Base-by-base conservation (phyloP, 345 rosid genomes). In the Dipteronia dyeriana region DNA sequence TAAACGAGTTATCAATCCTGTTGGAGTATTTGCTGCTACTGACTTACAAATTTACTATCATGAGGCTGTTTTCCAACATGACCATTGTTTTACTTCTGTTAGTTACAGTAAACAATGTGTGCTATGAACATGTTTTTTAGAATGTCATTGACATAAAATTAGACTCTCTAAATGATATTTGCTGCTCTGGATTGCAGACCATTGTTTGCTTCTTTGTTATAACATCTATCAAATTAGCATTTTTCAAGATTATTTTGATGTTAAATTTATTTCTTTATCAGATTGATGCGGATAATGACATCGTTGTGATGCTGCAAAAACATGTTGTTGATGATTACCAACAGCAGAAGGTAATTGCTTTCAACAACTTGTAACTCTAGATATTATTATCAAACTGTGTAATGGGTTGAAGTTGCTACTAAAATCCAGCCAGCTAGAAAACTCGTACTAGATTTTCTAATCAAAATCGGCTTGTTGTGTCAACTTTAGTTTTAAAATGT, bases 261-360 rank as follows among this genome's bases (percentile, higher is more conserved):
- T 20, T 75, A 38, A 22, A 61, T 66, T 22, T 79, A 34, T 14
- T 11, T 77, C 81, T 49, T 71, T 77, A 83, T 66, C 91, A 96
- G 99, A 88, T 88, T 74, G 90, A 89, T 80, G 89, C 90, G 75
- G 95, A 87, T 83, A 89, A 89, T 83, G 97, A 88, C 76, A 79
- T 94, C 68, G 78, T 87, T 74, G 68, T 61, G 74, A 82, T 90
- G 90, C 85, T 96, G 79, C 91, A 88, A 79, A 90, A 87, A 74
- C 96, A 89, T 80, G 85, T 96, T 53, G 76, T 88, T 72, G 86
- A 72, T 79, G 94, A 91, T 83, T 93, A 91, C 80, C 95, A 53
- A 79, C 90, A 84, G 64, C 90, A 90, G 66, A 94, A 92, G 98
- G 99, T 96, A 88, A 66, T 75, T 75, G 49, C 75, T 75, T 68